Base-by-base conservation (phyloP, 345 rosid genomes). In the Excoecaria agallocha region DNA sequence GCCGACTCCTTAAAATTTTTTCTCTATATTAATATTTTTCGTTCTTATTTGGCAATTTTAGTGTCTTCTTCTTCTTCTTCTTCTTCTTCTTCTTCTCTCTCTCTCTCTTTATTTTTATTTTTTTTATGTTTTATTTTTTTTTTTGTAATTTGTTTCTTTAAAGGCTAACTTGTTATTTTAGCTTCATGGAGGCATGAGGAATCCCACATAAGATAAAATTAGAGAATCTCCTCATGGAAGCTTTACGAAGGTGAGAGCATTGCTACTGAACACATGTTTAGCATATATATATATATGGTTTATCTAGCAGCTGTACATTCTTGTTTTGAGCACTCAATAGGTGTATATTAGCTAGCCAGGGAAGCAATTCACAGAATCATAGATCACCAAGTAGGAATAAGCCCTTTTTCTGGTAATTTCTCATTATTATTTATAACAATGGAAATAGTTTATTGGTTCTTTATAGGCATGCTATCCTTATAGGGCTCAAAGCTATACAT, bases 131-230 rank as follows among this genome's bases (percentile, higher is more conserved):
- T n/a, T n/a, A n/a, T n/a, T n/a, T n/a, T n/a, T n/a, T n/a, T n/a
- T n/a, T n/a, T n/a, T n/a, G n/a, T n/a, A n/a, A n/a, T n/a, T n/a
- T n/a, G n/a, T 24, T 19, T 30, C 66, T 51, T 43, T 43, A 43
- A 54, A 19, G 5, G 58, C 1, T 65, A 1, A 13, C 24, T 4
- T 45, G 39, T 68, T 49, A 37, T 50, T 73, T 39, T 75, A 92
- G 92, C 84, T 88, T 46, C 81, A 46, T 25, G 93, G 95, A 48
- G 86, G 93, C 52, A 71, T 89, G 66, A 85, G 93, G 76, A 78
- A 83, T 82, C 90, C 92, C 25, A 63, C 19, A 4, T 73, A 85
- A n/a, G 84, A 79, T 24, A 94, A 91, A 84, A 70, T 63, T 15
- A 39, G 12, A 22, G 67, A 73, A 71, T 85, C 94, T 10, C 88